Percentiles rank a stretch among this genome's conserved stretches.
These are phyloP conservation scores for Oehlia diaphana DNA, from an alignment of 192 early-diverging fungal genomes.

Conservation along the genomic window DNA sequence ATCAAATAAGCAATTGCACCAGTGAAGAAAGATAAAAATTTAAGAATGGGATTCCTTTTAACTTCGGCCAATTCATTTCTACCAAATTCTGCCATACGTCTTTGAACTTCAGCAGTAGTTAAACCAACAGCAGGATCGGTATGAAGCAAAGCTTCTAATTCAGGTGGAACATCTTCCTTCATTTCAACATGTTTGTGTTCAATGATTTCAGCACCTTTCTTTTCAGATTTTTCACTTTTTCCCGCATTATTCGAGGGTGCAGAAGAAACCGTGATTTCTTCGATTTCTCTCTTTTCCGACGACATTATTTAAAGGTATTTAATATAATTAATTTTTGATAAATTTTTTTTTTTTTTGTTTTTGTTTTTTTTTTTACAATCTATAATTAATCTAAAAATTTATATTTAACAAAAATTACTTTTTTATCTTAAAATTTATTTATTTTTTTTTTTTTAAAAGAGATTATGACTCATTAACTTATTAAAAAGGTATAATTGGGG, in stretches of 20 bases:
- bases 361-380: too few species aligned
- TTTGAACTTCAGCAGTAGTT: conserved; percentile 70
- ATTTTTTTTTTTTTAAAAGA: too few species aligned
- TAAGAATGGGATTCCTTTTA: conserved; percentile 81
- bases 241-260: not conserved
- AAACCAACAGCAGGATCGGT: conserved; percentile 81
- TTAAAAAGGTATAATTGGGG: too few species aligned
- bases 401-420: too few species aligned
- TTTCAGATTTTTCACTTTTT: not conserved
- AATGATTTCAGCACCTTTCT: conserved; percentile 40
- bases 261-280: too few species aligned
- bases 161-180: conserved; percentile 75
- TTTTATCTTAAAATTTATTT: too few species aligned
- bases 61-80: conserved; percentile 80
- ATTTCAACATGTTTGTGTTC: conserved; percentile 75
- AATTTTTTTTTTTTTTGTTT: too few species aligned
- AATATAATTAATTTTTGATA: too few species aligned
- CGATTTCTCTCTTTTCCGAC: too few species aligned
- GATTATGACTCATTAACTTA: too few species aligned
- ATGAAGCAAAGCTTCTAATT: conserved; percentile 79
- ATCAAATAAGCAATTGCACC: conserved; percentile 91
- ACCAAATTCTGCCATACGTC: conserved; percentile 75
- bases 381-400: too few species aligned
- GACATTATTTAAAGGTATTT: too few species aligned
- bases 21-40: conserved; percentile 84